Percentiles rank a stretch among this genome's conserved stretches.
Evolutionary conservation across 2,329 filamentous ascomycete genomes (phyloP).

Genomic region (Trichoderma polysporum): DNA sequence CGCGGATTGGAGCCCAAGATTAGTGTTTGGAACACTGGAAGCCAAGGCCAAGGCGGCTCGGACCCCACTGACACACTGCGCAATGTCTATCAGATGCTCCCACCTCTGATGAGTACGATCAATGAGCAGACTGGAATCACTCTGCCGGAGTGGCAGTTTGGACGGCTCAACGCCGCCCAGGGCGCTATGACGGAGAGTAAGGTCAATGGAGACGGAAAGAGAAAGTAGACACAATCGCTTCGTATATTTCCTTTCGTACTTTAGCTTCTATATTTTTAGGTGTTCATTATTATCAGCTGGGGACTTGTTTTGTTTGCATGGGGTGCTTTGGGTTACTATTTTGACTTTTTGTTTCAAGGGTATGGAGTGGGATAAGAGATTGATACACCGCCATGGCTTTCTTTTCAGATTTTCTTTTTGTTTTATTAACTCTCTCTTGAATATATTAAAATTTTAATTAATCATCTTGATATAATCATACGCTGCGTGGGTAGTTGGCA

Average conservation of each 20-base stretch:
- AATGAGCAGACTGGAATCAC: constrained; percentile 85
- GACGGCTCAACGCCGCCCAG: constrained; percentile 40
- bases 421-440: background rate
- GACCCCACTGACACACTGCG: constrained; percentile 63
- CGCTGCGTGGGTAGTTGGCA: background rate
- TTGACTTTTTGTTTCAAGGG: background rate
- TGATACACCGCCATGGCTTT: background rate
- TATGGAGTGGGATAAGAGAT: background rate
- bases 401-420: background rate
- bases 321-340: background rate
- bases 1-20: constrained; percentile 83
- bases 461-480: no score
- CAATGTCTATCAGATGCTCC: constrained; percentile 81
- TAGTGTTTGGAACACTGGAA: constrained; percentile 78
- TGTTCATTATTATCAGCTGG: background rate
- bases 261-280: background rate
- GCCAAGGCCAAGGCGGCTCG: constrained; percentile 41
- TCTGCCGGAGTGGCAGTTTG: constrained; percentile 74
- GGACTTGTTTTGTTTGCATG: background rate
- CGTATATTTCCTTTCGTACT: background rate
- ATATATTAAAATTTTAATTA: background rate
- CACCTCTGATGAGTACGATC: constrained; percentile 79
- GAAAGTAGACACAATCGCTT: background rate
- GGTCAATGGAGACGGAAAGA: constrained; percentile 13
- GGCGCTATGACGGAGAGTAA: constrained; percentile 32